Conservation (phyloP, 176 grass and related monocot species). For the Miscanthus lutarioriparius region DNA sequence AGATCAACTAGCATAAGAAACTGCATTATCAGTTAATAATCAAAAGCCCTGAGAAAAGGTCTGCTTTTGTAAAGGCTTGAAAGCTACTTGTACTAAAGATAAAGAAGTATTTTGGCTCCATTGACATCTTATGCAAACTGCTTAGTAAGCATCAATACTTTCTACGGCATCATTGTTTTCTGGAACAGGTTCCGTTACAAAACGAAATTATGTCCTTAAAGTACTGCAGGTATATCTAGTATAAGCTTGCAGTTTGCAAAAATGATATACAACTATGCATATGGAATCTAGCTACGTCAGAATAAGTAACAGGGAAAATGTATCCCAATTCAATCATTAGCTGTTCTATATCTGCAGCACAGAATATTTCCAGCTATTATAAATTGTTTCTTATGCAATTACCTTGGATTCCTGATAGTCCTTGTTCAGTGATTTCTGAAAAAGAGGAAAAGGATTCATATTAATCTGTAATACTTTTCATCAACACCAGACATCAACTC, state of each 20-base stretch:
- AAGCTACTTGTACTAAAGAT: neutral
- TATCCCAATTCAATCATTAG: neutral
- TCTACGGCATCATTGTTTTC: neutral
- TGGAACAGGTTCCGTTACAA: neutral
- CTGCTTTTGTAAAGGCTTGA: neutral
- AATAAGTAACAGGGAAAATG: neutral
- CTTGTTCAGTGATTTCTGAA: conserved; percentile 65
- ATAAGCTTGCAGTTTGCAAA: conserved; percentile 14
- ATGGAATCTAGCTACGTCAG: neutral
- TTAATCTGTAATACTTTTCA: conserved; percentile 11
- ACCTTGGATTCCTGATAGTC: conserved; percentile 68
- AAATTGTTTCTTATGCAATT: conserved; percentile 16
- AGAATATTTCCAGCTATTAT: neutral
- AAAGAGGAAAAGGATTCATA: conserved; percentile 24
- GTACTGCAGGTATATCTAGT: neutral
- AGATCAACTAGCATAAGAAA: neutral
- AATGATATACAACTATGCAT: neutral
- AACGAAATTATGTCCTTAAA: neutral
- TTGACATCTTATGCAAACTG: neutral
- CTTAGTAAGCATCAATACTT: conserved; percentile 8
- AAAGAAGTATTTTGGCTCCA: neutral
- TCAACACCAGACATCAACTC: neutral
- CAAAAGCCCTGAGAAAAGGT: neutral
- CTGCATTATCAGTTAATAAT: conserved; percentile 2
- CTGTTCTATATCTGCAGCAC: neutral